These are phyloP conservation scores for Paulownia fortunei DNA, from an alignment of 257 asterid genomes.

Conservation along the genomic window DNA sequence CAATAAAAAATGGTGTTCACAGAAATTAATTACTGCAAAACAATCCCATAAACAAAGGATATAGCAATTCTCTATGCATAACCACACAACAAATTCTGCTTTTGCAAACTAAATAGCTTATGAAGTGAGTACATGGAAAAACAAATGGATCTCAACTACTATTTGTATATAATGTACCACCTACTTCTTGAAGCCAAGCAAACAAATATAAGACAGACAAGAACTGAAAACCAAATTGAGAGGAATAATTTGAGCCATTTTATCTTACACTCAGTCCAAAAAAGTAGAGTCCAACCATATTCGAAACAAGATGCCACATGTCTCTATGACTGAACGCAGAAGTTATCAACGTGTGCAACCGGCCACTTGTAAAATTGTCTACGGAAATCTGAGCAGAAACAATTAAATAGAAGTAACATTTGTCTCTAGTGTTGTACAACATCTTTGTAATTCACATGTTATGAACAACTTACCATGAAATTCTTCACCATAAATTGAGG, in stretches of 20 bases:
- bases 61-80: neutral
- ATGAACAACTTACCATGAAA: constrained; percentile 63
- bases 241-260: neutral
- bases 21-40: neutral
- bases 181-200: neutral
- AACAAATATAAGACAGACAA: neutral
- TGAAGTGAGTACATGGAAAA: neutral
- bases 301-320: constrained; percentile 57
- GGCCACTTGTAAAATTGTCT: constrained; percentile 78
- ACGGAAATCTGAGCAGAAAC: constrained; percentile 70
- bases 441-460: constrained; percentile 15
- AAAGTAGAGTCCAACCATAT: constrained; percentile 88
- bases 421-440: neutral
- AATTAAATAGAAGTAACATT: constrained; percentile 15
- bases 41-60: neutral
- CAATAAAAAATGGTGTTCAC: constrained; percentile 26
- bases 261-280: constrained; percentile 84
- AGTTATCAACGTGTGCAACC: constrained; percentile 81
- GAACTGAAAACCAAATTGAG: neutral
- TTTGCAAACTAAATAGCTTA: neutral
- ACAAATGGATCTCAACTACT: neutral
- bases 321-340: constrained; percentile 86
- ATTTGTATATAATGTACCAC: neutral
- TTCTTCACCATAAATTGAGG: constrained; percentile 69
- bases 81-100: neutral